Conservation (phyloP, 75 land plant species). For the Cryptomeria japonica region DNA sequence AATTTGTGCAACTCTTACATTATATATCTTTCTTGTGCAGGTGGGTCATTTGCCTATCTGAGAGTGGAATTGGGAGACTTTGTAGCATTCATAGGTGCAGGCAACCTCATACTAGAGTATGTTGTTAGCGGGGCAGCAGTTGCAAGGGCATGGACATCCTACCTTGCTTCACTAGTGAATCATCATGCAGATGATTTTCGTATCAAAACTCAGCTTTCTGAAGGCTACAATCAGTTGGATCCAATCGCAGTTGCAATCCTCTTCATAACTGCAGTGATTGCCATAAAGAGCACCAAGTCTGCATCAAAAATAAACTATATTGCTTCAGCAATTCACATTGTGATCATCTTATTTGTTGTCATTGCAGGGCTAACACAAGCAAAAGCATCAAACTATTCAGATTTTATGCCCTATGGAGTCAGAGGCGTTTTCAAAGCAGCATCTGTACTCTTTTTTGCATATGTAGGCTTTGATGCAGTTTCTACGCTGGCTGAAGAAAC, state of each 20-base stretch:
- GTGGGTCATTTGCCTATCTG: conserved; percentile 28
- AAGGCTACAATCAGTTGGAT: conserved; percentile 58
- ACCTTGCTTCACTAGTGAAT: conserved; percentile 73
- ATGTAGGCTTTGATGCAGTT: conserved; percentile 81
- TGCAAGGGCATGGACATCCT: conserved; percentile 77
- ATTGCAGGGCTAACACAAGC: conserved; percentile 81
- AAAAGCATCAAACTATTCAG: conserved; percentile 33
- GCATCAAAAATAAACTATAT: conserved; percentile 69
- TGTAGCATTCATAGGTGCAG: conserved; percentile 82
- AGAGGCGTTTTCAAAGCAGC: conserved; percentile 69
- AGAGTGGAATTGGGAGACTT: conserved; percentile 75
- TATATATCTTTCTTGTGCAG: conserved; percentile 16
- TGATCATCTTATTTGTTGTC: conserved; percentile 62
- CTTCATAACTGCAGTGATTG: conserved; percentile 31
- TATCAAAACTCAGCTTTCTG: conserved; percentile 30
- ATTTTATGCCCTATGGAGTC: conserved; percentile 66
- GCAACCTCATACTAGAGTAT: conserved; percentile 72
- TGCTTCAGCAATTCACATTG: conserved; percentile 63
- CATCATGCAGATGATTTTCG: conserved; percentile 52
- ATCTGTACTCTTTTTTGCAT: conserved; percentile 49
- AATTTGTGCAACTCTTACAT: neutral
- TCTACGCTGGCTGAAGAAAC: conserved; percentile 77
- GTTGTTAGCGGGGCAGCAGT: conserved; percentile 72
- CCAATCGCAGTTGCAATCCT: conserved; percentile 70
- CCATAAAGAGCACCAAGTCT: conserved; percentile 56